Evolutionary conservation across 495 filamentous ascomycete species (phyloP).

Genomic region (Cercophora sp.): DNA sequence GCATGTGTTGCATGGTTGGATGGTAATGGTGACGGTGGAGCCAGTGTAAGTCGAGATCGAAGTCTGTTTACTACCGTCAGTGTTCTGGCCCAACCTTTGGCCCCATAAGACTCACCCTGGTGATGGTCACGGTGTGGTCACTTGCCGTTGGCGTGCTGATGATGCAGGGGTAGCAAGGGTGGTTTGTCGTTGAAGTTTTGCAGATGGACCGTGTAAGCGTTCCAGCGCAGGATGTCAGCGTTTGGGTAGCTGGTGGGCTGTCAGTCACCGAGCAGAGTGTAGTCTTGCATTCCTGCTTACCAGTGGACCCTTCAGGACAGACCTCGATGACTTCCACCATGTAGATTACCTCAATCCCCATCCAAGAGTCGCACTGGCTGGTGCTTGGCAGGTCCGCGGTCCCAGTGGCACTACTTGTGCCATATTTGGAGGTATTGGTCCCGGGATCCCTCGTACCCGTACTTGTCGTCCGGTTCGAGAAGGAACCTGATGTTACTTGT

Average conservation of each 20-base stretch:
- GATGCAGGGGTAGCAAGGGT: conserved; percentile 38
- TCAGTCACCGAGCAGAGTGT: not conserved
- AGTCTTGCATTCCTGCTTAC: conserved; percentile 1
- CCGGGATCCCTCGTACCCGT: not conserved
- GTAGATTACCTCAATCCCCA: conserved; percentile 38
- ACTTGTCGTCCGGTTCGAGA: not conserved
- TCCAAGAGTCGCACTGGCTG: conserved; percentile 25
- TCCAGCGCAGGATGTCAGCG: conserved; percentile 18
- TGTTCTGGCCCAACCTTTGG: too few species aligned
- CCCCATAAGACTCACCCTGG: conserved; percentile 26
- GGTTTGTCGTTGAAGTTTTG: conserved; percentile 28
- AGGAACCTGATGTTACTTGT: not conserved
- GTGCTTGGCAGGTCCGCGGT: conserved; percentile 1
- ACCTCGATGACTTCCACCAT: conserved; percentile 30
- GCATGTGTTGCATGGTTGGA: conserved; percentile 29
- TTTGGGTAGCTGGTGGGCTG: conserved; percentile 19
- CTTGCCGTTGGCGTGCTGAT: conserved; percentile 17
- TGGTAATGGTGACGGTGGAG: conserved; percentile 24
- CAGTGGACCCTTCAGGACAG: conserved; percentile 28
- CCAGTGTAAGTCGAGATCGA: conserved; percentile 21
- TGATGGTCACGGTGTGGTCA: conserved; percentile 31
- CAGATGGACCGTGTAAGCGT: conserved; percentile 38
- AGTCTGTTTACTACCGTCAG: conserved; percentile 10
- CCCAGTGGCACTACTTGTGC: not conserved
- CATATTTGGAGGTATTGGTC: not conserved